Conservation (phyloP, 306 rosid genomes). For the Benincasa hispida region DNA sequence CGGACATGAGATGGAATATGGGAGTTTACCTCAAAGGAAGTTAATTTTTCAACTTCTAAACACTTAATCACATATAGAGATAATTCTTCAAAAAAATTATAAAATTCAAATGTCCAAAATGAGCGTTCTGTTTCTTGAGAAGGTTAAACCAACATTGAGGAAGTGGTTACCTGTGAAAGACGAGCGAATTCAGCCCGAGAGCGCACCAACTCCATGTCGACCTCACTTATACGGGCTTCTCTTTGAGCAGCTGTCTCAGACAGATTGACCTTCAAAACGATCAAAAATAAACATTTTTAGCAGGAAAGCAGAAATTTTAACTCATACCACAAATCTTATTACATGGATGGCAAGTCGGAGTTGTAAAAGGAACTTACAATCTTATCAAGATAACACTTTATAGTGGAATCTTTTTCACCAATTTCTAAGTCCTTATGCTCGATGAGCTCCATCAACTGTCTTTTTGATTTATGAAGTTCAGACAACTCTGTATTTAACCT, state of each 20-base stretch:
- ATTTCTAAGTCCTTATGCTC: slow-evolving; percentile 59
- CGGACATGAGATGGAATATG: not conserved
- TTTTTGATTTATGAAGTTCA: slow-evolving; percentile 72
- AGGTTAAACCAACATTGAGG: not conserved
- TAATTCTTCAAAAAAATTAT: not conserved
- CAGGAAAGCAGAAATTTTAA: not conserved
- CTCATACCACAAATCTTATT: not conserved
- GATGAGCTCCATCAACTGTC: slow-evolving; percentile 65
- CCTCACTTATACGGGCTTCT: slow-evolving; percentile 61
- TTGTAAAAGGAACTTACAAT: slow-evolving; percentile 42
- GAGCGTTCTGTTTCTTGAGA: not conserved
- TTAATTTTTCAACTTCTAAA: not conserved
- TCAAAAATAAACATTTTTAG: not conserved
- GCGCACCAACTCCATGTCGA: slow-evolving; percentile 59
- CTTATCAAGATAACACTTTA: slow-evolving; percentile 77
- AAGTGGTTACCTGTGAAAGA: slow-evolving; percentile 42
- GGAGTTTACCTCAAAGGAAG: not conserved
- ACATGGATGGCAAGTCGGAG: not conserved
- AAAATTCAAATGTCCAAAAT: not conserved
- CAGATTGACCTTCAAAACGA: slow-evolving; percentile 36
- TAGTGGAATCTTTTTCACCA: slow-evolving; percentile 60
- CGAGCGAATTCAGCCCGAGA: slow-evolving; percentile 51
- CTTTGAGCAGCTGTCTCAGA: slow-evolving; percentile 59
- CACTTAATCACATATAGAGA: not conserved
- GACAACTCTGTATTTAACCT: slow-evolving; percentile 54